Base-by-base conservation (phyloP, 2,329 filamentous ascomycete species). In the Botrytis aclada region DNA sequence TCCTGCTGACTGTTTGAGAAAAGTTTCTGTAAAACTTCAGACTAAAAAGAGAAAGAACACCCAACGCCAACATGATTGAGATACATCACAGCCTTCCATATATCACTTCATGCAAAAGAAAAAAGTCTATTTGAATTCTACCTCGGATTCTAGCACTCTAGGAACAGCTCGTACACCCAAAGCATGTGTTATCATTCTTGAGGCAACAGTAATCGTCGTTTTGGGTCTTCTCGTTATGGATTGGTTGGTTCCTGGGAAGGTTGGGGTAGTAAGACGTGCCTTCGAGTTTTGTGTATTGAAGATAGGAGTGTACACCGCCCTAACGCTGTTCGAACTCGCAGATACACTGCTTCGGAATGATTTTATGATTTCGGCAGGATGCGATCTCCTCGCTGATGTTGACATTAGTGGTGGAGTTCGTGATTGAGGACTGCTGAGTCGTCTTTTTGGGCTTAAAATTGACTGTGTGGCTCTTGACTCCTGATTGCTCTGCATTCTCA, bases 121-220 rank as follows among this genome's bases (percentile, higher is more conserved):
- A 0, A 41, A 22, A 12, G 14, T 32, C 39, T 9, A 69, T 18
- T 25, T 16, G 43, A 8, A 22, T 41, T 39, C 18, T 32, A 56
- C 25, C 25, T 67, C 2, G 12, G 25, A 4, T 22, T 56, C 16
- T 9, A 7, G 25, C 25, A 22, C 37, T 22, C 34, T 56, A 18
- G 65, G 10, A 9, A 41, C n/a, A 4, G 18, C 16, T 32, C 34
- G 25, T 69, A 56, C 0, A 25, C 65, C 65, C 10, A 69, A 56
- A 32, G n/a, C 47, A 32, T 56, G 34, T 18, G 18, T 56, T 22
- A 69, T 69, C 47, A 69, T 56, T 69, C 65, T 41, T 22, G 65
- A 69, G 32, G 65, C 65, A n/a, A 56, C 65, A 69, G 16, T 16
- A 14, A 41, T n/a, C 25, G 47, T 41, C 22, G 25, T 56, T 51